These are phyloP conservation scores for Talaromyces borbonicus DNA, from an alignment of 495 filamentous ascomycete species.

Conservation along the genomic window DNA sequence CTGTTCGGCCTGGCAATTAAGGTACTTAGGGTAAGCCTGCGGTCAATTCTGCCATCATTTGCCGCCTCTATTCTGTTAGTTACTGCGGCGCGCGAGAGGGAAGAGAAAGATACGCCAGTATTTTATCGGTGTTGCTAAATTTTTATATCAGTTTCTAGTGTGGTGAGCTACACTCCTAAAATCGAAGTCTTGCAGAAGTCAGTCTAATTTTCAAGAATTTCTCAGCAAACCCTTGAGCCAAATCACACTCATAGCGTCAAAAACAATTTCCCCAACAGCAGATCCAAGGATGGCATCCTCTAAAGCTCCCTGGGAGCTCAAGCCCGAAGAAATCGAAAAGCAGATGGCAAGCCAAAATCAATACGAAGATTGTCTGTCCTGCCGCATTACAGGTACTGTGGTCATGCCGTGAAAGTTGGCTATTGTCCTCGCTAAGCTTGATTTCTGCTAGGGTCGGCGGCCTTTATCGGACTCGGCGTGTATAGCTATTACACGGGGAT, in stretches of 20 bases:
- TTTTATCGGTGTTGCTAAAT: too few species aligned
- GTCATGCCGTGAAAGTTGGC: background rate
- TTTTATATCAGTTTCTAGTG: too few species aligned
- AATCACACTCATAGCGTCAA: too few species aligned
- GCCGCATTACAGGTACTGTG: conserved; percentile 52
- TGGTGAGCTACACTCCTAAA: too few species aligned
- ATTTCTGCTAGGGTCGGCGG: conserved; percentile 53
- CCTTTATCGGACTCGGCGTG: conserved; percentile 79
- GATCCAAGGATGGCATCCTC: conserved; percentile 14
- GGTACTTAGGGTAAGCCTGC: too few species aligned
- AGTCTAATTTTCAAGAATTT: too few species aligned
- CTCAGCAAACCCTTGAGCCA: too few species aligned
- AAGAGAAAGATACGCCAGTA: too few species aligned
- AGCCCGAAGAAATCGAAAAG: conserved; percentile 31
- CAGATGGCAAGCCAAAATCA: conserved; percentile 50
- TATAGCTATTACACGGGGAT: conserved; percentile 83
- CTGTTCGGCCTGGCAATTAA: background rate
- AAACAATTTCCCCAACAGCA: background rate
- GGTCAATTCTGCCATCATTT: conserved; percentile 28
- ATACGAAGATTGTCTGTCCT: conserved; percentile 59
- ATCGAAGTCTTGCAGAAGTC: too few species aligned
- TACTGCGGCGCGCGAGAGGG: too few species aligned
- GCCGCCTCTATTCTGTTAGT: too few species aligned
- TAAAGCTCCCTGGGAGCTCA: conserved; percentile 21
- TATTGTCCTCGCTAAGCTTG: background rate